Percentiles rank a stretch among this genome's conserved stretches.
Conservation (phyloP, 129 eudicot species). For the Chrysanthemum makinoi region DNA sequence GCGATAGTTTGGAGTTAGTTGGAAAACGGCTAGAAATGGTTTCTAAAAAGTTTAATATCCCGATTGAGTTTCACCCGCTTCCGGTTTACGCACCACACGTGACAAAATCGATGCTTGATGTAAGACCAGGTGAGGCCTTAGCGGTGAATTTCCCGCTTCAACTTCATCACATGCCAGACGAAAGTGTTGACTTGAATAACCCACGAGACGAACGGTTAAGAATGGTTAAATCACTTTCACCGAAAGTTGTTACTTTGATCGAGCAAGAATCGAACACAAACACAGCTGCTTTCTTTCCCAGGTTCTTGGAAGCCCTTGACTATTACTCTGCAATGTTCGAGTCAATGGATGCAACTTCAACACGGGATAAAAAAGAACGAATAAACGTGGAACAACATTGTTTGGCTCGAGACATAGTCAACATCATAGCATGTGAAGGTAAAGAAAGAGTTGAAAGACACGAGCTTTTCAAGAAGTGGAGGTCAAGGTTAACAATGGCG, state of each 20-base stretch:
- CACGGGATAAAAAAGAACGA: constrained; percentile 67
- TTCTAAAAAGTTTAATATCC: constrained; percentile 67
- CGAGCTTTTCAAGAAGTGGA: constrained; percentile 87
- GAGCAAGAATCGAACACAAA: constrained; percentile 97
- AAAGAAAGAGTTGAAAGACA: constrained; percentile 86
- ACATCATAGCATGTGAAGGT: constrained; percentile 89
- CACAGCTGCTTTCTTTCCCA: constrained; percentile 72
- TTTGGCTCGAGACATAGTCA: constrained; percentile 85
- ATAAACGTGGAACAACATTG: constrained; percentile 90
- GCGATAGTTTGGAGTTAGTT: constrained; percentile 58
- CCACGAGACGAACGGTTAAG: constrained; percentile 81
- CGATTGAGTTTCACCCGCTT: constrained; percentile 69
- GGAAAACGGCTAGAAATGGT: constrained; percentile 59
- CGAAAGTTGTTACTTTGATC: constrained; percentile 76
- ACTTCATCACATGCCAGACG: constrained; percentile 93
- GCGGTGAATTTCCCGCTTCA: constrained; percentile 90
- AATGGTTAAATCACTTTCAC: constrained; percentile 75
- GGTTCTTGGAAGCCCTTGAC: constrained; percentile 72
- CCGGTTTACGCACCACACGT: constrained; percentile 68
- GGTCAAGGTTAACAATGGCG: constrained; percentile 81
- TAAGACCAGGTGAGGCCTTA: constrained; percentile 73
- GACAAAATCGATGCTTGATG: constrained; percentile 65
- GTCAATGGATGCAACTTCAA: constrained; percentile 68
- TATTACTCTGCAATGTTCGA: constrained; percentile 84
- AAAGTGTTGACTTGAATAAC: constrained; percentile 86